phyloP scores from a whole-genome alignment of 768 basidiomycete genomes.

The Lepiota subincarnata region DNA sequence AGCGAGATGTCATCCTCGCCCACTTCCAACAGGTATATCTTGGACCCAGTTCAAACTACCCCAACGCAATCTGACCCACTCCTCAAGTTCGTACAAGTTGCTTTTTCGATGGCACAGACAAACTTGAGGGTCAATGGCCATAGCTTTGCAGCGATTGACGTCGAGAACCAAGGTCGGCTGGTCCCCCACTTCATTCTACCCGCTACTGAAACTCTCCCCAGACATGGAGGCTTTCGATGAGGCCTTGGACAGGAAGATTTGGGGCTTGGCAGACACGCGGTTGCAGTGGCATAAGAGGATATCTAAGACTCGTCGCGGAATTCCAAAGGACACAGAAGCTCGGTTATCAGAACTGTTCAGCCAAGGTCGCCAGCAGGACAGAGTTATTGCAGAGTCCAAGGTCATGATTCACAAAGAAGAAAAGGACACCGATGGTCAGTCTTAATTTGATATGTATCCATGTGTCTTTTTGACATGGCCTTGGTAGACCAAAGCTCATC shows the following conservation, averaged over 20 bases:
- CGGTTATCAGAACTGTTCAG: conserved; percentile 26
- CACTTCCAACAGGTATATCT: conserved; percentile 47
- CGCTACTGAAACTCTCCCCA: conserved; percentile 19
- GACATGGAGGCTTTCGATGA: conserved; percentile 84
- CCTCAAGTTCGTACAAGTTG: conserved; percentile 54
- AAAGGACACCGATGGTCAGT: conserved; percentile 21
- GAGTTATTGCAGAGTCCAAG: conserved; percentile 13
- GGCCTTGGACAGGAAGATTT: conserved; percentile 76
- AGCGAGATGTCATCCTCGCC: conserved; percentile 44
- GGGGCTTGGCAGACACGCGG: conserved; percentile 72
- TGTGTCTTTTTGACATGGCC: neutral
- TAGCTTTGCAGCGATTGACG: conserved; percentile 61
- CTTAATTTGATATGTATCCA: neutral
- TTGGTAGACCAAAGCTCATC: neutral
- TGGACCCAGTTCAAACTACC: neutral
- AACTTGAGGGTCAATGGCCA: conserved; percentile 82
- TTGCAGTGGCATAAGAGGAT: conserved; percentile 73
- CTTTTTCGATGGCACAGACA: conserved; percentile 58
- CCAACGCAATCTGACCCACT: conserved; percentile 4
- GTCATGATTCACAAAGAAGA: conserved; percentile 19
- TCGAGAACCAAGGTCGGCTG: conserved; percentile 47
- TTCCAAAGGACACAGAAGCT: conserved; percentile 50
- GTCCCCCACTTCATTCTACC: neutral
- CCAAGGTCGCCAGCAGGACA: conserved; percentile 28
- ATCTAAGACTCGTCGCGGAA: conserved; percentile 59